Conservation (phyloP, 129 eudicot genomes). For the Centaurea solstitialis region DNA sequence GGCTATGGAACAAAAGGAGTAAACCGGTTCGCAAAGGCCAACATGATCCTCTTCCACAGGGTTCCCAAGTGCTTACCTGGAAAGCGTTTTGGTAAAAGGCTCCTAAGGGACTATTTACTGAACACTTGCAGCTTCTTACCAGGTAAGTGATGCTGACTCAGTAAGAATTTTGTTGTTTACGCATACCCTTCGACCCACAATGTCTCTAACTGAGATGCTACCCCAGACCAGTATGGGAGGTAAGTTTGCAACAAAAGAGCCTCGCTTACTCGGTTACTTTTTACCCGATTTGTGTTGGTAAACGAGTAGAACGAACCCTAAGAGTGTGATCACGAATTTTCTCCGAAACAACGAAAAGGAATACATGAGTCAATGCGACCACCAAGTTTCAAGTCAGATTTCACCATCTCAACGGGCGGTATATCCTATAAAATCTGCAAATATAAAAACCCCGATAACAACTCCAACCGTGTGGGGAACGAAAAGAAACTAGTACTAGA, state of each 20-base stretch:
- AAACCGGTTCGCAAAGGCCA: too few species aligned
- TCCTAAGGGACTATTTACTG: background rate
- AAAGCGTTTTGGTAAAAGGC: background rate
- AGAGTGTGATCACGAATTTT: conserved; percentile 17
- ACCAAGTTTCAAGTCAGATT: conserved; percentile 1
- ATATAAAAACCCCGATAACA: conserved; percentile 1
- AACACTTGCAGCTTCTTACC: background rate
- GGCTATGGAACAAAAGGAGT: too few species aligned
- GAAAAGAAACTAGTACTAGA: background rate
- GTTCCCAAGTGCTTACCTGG: background rate
- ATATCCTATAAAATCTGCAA: conserved; percentile 69
- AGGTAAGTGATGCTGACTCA: background rate
- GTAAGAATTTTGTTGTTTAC: background rate
- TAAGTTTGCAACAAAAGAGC: too few species aligned
- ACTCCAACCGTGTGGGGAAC: background rate
- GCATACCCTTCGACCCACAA: background rate
- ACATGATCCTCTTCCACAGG: too few species aligned
- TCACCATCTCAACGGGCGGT: conserved; percentile 26
- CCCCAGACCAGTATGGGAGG: background rate
- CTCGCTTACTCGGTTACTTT: background rate
- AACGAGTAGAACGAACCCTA: background rate
- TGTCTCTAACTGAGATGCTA: background rate
- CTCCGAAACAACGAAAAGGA: conserved; percentile 4
- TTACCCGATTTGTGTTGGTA: background rate
- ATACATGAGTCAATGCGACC: conserved; percentile 5